Evolutionary conservation across 805 yeast genomes (phyloP), one percentile per base, ranked within the genome.

Genomic region (Yarrowia osloensis): DNA sequence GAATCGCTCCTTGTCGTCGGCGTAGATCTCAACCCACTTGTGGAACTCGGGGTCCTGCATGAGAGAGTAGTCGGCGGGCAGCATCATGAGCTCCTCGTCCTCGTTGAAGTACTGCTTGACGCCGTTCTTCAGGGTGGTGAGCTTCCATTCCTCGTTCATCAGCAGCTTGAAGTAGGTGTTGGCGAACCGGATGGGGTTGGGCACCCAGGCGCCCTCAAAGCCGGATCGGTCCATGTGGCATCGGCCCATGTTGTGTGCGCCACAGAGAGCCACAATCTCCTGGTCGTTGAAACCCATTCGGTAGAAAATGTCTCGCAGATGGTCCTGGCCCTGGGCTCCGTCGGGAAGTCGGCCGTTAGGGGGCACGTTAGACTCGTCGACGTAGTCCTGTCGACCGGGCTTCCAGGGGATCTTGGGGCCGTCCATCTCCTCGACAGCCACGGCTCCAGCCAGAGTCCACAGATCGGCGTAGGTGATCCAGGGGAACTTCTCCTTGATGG

Each of bases 151-250:
- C 71, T 84, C 90, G 67, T 82, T 70, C 29, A 84, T 77, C 33
- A 84, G 78, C 67, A 83, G 81, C 76, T 79, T 84, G 78, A 78
- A 91, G 76, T 89, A 91, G 47, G 90, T 90, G 79, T 91, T 91
- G 65, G 87, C 81, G 75, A 91, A 88, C 70, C 81, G 77, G 33
- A 88, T 89, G 67, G 95, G 91, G 44, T 89, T 85, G 67, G 88
- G 88, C 42, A 94, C 93, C 97, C 97, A 91, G 69, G 94, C 92
- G 15, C 97, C 96, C 70, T 89, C 95, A 79, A 82, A 91, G 1
- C 96, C 96, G 24, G 91, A 85, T 69, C 86, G 84, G 70, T 82
- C 75, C 68, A 83, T 80, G 73, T 86, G 90, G 70, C 89, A 85
- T 46, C 89, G 80, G 29, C 90, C 90, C 44, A 86, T 74, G 29